These are phyloP conservation scores for Jaminaea rosea DNA, from an alignment of 1,284 basidiomycete species.

Conservation along the genomic window DNA sequence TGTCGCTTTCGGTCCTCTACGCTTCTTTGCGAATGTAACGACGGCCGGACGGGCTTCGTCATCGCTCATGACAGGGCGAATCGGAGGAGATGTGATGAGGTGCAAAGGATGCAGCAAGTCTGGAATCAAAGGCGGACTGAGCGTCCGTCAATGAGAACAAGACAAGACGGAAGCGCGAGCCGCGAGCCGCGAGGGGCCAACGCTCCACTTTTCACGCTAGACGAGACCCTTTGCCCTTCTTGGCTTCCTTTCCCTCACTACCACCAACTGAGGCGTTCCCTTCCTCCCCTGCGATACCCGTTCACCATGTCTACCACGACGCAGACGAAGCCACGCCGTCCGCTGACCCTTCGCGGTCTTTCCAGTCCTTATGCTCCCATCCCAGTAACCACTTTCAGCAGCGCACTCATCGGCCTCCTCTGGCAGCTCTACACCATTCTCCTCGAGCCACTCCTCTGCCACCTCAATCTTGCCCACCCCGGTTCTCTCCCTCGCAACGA, in stretches of 20 bases:
- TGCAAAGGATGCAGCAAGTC: not conserved
- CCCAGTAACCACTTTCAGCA: not conserved
- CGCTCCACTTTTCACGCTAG: too few species aligned
- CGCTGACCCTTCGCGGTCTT: not conserved
- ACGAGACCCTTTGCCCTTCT: too few species aligned
- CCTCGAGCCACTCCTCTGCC: constrained; percentile 35
- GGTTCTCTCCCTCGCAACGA: constrained; percentile 38
- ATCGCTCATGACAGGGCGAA: not conserved
- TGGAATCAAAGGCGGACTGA: too few species aligned
- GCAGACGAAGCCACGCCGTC: too few species aligned
- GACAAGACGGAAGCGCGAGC: not conserved
- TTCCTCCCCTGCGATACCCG: too few species aligned
- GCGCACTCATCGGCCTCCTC: not conserved
- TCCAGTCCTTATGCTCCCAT: constrained; percentile 1
- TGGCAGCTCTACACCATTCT: constrained; percentile 26
- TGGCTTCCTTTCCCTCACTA: too few species aligned
- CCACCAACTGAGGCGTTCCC: too few species aligned
- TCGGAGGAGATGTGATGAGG: not conserved
- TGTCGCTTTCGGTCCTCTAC: not conserved
- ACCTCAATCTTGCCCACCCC: constrained; percentile 21
- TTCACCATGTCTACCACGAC: too few species aligned
- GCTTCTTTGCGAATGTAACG: not conserved
- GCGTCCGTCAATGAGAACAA: too few species aligned
- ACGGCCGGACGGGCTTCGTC: not conserved
- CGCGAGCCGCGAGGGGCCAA: too few species aligned